Evolutionary conservation across 2,329 filamentous ascomycete species (phyloP).

Genomic region (Myriosclerotinia duriaeana): DNA sequence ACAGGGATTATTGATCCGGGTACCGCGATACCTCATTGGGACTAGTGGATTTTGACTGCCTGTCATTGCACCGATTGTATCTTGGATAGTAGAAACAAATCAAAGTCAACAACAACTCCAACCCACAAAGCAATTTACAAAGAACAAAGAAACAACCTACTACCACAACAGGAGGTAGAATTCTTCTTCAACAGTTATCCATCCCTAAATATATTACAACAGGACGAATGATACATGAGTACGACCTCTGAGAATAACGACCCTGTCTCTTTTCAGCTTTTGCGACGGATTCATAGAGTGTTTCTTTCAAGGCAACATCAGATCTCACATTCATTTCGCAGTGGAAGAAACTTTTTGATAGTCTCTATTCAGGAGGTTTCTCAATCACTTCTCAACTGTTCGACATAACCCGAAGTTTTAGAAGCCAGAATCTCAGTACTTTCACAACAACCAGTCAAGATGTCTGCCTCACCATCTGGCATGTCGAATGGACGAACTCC

Average conservation of each 20-base stretch:
- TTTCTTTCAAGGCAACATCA: slow-evolving; percentile 2
- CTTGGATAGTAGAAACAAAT: slow-evolving; percentile 3
- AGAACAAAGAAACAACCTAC: slow-evolving; percentile 8
- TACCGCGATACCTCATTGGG: not conserved
- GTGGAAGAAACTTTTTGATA: not conserved
- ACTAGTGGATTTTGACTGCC: not conserved
- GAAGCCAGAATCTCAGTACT: not conserved
- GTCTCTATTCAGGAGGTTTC: not conserved
- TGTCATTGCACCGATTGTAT: slow-evolving; percentile 11
- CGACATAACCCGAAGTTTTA: not conserved
- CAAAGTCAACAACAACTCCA: slow-evolving; percentile 16
- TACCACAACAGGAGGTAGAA: not conserved
- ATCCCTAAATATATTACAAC: not conserved
- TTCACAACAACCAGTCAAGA: slow-evolving; percentile 29
- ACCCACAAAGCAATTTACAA: slow-evolving; percentile 11
- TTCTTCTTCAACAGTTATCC: not conserved
- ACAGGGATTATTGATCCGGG: not conserved
- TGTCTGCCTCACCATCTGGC: slow-evolving; percentile 48
- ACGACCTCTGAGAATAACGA: not conserved
- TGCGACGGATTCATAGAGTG: not conserved
- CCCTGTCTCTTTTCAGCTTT: not conserved
- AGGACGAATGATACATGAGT: not conserved
- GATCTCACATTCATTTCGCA: not conserved
- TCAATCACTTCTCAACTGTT: not conserved
- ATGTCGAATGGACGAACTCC: slow-evolving; percentile 49